Conservation (phyloP, 179 eudicot species). For the Camellia oleifera region DNA sequence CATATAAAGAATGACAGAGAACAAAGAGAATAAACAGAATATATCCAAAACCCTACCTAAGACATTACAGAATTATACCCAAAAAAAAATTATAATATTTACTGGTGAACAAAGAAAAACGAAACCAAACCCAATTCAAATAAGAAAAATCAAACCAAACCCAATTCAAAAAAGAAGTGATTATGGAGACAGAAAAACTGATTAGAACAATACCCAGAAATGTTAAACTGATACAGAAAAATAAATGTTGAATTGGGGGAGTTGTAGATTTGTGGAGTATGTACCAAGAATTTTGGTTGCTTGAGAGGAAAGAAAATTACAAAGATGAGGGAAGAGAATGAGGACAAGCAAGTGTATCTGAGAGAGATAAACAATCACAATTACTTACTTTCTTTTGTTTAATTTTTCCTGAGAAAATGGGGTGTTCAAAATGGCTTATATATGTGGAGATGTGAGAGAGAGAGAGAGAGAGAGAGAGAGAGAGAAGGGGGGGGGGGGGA, state of each 20-base stretch:
- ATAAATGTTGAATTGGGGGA: neutral
- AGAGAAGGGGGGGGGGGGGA: too few species aligned
- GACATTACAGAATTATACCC: neutral
- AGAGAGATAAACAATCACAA: neutral
- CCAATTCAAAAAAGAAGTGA: neutral
- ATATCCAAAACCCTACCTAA: neutral
- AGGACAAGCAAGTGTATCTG: neutral
- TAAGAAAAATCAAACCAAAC: neutral
- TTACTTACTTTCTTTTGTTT: neutral
- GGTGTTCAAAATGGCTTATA: neutral
- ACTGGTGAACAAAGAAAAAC: neutral
- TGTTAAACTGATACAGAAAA: too few species aligned
- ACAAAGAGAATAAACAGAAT: conserved; percentile 2
- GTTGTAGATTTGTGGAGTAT: neutral
- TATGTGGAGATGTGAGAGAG: too few species aligned
- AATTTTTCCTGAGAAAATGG: neutral
- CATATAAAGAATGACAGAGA: neutral
- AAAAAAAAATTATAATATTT: neutral
- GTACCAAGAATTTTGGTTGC: conserved; percentile 1
- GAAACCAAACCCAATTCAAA: conserved; percentile 8
- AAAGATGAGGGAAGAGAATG: neutral
- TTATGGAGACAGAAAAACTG: neutral
- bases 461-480: too few species aligned
- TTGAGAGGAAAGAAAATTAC: neutral
- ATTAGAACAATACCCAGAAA: neutral